Conservation (phyloP, 306 rosid genomes). For the Crotalaria pallida region DNA sequence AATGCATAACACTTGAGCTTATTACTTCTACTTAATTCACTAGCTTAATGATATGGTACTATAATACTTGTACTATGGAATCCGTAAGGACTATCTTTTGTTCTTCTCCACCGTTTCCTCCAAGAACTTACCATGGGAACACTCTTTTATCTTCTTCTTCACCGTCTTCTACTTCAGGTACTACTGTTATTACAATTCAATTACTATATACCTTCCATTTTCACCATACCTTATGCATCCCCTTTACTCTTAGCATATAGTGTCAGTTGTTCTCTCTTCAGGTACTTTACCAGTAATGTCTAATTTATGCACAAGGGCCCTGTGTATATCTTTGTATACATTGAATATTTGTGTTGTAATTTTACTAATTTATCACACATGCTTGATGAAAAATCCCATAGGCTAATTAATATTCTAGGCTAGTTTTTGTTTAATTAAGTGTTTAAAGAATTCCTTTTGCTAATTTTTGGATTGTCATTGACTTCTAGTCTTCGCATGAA, state of each 20-base stretch:
- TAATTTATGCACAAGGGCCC: background rate
- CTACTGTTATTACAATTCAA: background rate
- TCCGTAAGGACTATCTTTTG: constrained; percentile 57
- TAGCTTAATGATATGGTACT: constrained; percentile 12
- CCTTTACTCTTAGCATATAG: background rate
- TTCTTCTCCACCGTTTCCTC: constrained; percentile 52
- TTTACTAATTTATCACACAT: background rate
- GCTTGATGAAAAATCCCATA: background rate
- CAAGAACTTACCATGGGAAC: constrained; percentile 50
- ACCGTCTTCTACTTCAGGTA: constrained; percentile 43
- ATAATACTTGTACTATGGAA: constrained; percentile 47
- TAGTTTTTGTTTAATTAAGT: background rate
- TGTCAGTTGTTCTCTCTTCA: background rate
- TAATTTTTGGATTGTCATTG: background rate
- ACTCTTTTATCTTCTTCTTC: constrained; percentile 39
- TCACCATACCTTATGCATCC: background rate
- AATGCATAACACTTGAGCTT: constrained; percentile 5
- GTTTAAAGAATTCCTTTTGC: background rate
- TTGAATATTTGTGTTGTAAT: background rate
- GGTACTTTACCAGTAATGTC: background rate
- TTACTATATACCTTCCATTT: background rate
- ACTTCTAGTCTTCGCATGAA: background rate
- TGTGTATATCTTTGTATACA: background rate
- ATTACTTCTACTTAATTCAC: background rate
- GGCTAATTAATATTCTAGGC: background rate